Evolutionary conservation across 164 flowering plant genomes (phyloP), one percentile per base, ranked within the genome.

Genomic region (Liquidambar formosana): DNA sequence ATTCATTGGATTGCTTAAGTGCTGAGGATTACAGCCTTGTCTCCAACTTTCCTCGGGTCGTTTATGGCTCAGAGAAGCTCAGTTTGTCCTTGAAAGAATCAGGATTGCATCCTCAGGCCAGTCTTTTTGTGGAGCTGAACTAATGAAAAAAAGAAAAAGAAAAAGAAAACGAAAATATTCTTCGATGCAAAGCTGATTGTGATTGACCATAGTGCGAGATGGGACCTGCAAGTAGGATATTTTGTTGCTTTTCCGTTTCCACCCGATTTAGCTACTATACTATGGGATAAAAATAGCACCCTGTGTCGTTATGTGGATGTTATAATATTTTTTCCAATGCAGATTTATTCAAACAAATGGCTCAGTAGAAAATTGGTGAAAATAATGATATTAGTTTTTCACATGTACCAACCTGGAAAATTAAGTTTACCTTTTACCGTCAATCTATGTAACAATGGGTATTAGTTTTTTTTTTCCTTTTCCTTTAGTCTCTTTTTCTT

Each of bases 51-150:
- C 98, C 99, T 21, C 82, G 98, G 16, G 89, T 84, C 5, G 82
- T 86, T 1, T 93, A 90, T 73, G 88, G 96, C 10, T 57, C 81
- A 27, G 96, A 95, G 12, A 95, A 91, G 80, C 82, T 70, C 25
- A 64, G 88, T 2, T 52, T 85, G 71, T 83, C 98, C 26, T 66
- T 95, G 82, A 86, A 86, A 71, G 96, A 91, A 78, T 94, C 93
- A 1, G 96, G 97, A 25, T 81, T 93, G 81, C 98, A 95, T 82
- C 97, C 98, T 68, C 99, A 95, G 77, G 99, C 96, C 71, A 89
- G 96, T 78, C 86, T 92, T 53, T 92, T 89, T 76, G 89, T 92
- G 71, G 94, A 92, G 81, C 77, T 84, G 61, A 80, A 84, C 73
- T 82, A 79, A 51, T 79, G 69, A 81, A 72, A 64, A 63, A 23